Evolutionary conservation across 331 rosid species (phyloP).

Genomic region (Malus hybrid): DNA sequence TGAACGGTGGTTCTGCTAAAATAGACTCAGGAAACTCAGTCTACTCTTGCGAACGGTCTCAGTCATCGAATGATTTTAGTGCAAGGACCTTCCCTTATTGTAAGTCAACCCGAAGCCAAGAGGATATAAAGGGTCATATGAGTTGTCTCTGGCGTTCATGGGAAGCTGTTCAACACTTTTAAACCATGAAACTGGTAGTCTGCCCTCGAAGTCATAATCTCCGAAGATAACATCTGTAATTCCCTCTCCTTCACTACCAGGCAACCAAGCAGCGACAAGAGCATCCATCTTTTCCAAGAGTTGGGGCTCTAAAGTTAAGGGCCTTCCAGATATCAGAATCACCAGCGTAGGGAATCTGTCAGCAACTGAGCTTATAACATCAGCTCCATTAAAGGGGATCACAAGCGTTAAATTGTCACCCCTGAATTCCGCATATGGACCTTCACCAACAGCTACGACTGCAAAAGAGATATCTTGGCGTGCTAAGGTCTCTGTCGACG

Average conservation of each 20-base stretch:
- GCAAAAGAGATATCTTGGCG: slow-evolving; percentile 47
- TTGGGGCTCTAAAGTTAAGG: slow-evolving; percentile 52
- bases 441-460: slow-evolving; percentile 72
- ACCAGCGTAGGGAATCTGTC: slow-evolving; percentile 65
- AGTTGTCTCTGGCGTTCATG: slow-evolving; percentile 17
- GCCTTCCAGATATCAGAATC: slow-evolving; percentile 78
- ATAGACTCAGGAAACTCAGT: neutral
- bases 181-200: slow-evolving; percentile 77
- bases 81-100: slow-evolving; percentile 7
- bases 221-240: slow-evolving; percentile 77
- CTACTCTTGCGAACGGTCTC: neutral
- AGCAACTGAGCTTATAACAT: slow-evolving; percentile 49
- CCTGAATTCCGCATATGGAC: slow-evolving; percentile 59
- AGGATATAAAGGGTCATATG: slow-evolving; percentile 58
- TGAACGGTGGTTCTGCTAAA: neutral
- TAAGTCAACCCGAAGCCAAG: slow-evolving; percentile 57
- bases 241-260: slow-evolving; percentile 79
- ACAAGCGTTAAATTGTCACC: slow-evolving; percentile 56
- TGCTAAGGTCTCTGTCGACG: slow-evolving; percentile 44
- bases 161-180: slow-evolving; percentile 50
- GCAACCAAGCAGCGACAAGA: slow-evolving; percentile 87
- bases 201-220: slow-evolving; percentile 58
- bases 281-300: slow-evolving; percentile 56
- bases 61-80: neutral
- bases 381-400: slow-evolving; percentile 52